Evolutionary conservation across 345 rosid species (phyloP).

Genomic region (Linum tenue): DNA sequence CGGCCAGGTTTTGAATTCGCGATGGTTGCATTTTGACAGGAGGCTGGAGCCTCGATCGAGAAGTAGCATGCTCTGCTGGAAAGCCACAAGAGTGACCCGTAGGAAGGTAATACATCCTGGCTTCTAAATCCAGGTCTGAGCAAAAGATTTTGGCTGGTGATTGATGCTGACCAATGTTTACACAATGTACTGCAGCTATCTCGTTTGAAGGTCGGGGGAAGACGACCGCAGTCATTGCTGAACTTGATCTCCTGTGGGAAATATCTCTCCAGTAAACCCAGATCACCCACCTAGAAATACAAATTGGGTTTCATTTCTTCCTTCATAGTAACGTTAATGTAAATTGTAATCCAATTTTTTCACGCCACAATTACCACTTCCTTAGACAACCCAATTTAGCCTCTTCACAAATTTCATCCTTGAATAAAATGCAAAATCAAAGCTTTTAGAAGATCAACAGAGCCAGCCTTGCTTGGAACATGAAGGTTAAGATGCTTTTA

Average conservation of each 20-base stretch:
- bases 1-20: slow-evolving; percentile 1
- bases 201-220: slow-evolving; percentile 47
- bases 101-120: slow-evolving; percentile 47
- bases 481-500: too few species aligned
- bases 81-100: slow-evolving; percentile 48
- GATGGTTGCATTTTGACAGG: slow-evolving; percentile 35
- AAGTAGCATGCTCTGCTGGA: slow-evolving; percentile 79
- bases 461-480: too few species aligned
- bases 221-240: slow-evolving; percentile 52
- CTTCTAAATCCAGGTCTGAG: too few species aligned
- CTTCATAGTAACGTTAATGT: not conserved
- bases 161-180: not conserved
- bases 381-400: too few species aligned
- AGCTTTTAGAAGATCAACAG: too few species aligned
- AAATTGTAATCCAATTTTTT: not conserved
- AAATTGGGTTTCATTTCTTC: too few species aligned
- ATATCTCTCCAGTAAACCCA: slow-evolving; percentile 50
- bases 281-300: not conserved
- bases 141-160: not conserved
- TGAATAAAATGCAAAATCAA: too few species aligned
- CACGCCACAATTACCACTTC: too few species aligned
- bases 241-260: slow-evolving; percentile 68
- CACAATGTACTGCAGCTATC: slow-evolving; percentile 38
- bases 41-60: slow-evolving; percentile 83
- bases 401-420: too few species aligned